A percentile compares a stretch with the other conserved stretches of the same genome.
These are phyloP conservation scores for Pleurotus salmoneostramineus DNA, from an alignment of 768 basidiomycete genomes.

Conservation along the genomic window DNA sequence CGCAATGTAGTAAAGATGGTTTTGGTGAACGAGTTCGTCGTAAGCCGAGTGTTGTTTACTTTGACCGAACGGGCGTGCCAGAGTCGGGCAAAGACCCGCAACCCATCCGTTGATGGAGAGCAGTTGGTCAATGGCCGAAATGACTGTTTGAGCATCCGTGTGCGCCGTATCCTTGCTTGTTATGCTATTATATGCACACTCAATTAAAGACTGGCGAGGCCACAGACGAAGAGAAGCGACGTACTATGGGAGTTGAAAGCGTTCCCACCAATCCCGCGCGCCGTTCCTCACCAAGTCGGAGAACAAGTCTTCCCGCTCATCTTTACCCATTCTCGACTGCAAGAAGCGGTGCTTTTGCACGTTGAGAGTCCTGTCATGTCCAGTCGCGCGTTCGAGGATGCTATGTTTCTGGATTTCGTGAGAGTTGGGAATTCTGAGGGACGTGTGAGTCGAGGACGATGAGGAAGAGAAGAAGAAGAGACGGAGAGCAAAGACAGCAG, in stretches of 20 bases:
- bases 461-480: slow-evolving; percentile 32
- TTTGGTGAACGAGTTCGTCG: slow-evolving; percentile 80
- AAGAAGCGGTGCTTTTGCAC: slow-evolving; percentile 85
- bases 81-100: slow-evolving; percentile 89
- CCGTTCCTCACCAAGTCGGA: slow-evolving; percentile 73
- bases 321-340: slow-evolving; percentile 85
- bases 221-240: neutral
- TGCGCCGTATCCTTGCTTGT: slow-evolving; percentile 78
- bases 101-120: slow-evolving; percentile 99
- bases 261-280: slow-evolving; percentile 83
- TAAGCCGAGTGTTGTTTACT: slow-evolving; percentile 84
- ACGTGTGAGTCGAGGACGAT: slow-evolving; percentile 16
- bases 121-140: slow-evolving; percentile 87
- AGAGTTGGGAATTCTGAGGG: slow-evolving; percentile 16
- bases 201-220: neutral
- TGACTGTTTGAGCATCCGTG: slow-evolving; percentile 86
- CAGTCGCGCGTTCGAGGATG: slow-evolving; percentile 51
- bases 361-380: slow-evolving; percentile 77
- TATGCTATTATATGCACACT: slow-evolving; percentile 49
- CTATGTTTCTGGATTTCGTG: slow-evolving; percentile 47
- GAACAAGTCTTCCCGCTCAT: slow-evolving; percentile 80
- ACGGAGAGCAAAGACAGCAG: slow-evolving; percentile 30
- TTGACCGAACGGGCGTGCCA: slow-evolving; percentile 92
- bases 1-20: slow-evolving; percentile 90
- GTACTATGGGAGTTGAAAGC: slow-evolving; percentile 55